Percentiles rank a stretch among this genome's conserved stretches.
phyloP scores from a whole-genome alignment of 352 stramenopile species.

The Globisporangium polare region DNA sequence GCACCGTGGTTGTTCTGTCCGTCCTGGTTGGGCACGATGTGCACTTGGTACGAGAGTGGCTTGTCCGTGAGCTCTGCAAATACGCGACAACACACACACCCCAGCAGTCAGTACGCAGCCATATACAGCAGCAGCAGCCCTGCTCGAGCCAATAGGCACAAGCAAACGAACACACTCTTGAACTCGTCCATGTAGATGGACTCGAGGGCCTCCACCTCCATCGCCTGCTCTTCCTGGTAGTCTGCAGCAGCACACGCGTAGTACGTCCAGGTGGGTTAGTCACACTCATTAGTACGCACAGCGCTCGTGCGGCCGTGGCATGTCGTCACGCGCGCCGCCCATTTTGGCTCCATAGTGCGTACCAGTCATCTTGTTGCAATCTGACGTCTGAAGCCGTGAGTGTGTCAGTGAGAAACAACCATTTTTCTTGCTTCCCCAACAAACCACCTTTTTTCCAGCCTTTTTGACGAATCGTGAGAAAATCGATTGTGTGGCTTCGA shows the following conservation, averaged over 20 bases:
- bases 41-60: conserved; percentile 68
- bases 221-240: conserved; percentile 86
- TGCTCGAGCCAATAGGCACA: neutral
- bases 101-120: neutral
- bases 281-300: neutral
- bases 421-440: no score
- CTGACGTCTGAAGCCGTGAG: no score
- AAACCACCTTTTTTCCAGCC: no score
- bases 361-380: conserved; percentile 53
- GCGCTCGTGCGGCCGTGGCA: neutral
- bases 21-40: conserved; percentile 83
- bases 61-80: conserved; percentile 68
- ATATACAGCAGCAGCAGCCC: neutral
- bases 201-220: conserved; percentile 88
- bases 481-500: no score
- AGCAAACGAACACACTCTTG: conserved; percentile 44
- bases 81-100: neutral
- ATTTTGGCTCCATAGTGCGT: conserved; percentile 20
- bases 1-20: conserved; percentile 79
- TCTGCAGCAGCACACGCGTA: conserved; percentile 30
- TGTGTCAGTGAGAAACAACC: no score
- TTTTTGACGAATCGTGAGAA: no score
- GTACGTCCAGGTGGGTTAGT: conserved; percentile 3
- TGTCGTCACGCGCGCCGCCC: neutral
- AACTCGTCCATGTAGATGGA: conserved; percentile 91